These are phyloP conservation scores for Lasiodiplodia sp. DNA, from an alignment of 2,329 filamentous ascomycete genomes.

Conservation along the genomic window DNA sequence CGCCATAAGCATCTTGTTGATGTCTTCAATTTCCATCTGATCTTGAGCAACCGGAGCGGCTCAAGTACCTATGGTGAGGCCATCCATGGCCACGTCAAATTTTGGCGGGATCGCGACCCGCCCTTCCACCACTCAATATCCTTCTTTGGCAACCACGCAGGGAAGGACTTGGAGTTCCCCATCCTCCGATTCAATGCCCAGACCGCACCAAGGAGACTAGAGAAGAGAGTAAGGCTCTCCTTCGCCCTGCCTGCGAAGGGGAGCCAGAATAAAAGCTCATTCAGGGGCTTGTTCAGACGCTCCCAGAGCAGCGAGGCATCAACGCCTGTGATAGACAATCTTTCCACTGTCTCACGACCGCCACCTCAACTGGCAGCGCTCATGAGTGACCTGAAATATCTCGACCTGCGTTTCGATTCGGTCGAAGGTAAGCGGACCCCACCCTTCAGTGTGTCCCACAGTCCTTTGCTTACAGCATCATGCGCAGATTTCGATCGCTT, in stretches of 20 bases:
- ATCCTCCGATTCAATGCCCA: slow-evolving; percentile 6
- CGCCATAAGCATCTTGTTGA: slow-evolving; percentile 16
- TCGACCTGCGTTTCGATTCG: slow-evolving; percentile 18
- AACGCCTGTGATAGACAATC: neutral
- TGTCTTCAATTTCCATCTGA: slow-evolving; percentile 9
- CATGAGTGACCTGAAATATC: slow-evolving; percentile 13
- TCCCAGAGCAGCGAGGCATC: slow-evolving; percentile 2
- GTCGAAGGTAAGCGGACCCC: neutral
- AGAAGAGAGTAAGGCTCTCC: slow-evolving; percentile 19
- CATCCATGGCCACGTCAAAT: slow-evolving; percentile 22
- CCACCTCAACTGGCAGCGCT: neutral
- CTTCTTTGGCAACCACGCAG: slow-evolving; percentile 14
- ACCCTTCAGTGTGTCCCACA: no score
- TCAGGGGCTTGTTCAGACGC: slow-evolving; percentile 9
- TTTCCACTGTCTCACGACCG: neutral
- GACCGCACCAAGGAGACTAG: neutral
- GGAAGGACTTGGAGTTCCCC: slow-evolving; percentile 12
- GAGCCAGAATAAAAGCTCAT: neutral
- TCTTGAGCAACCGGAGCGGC: slow-evolving; percentile 11
- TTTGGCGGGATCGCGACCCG: slow-evolving; percentile 16
- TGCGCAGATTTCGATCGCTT: slow-evolving; percentile 10
- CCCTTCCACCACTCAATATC: slow-evolving; percentile 23
- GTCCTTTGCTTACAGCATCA: neutral
- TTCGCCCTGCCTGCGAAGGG: neutral
- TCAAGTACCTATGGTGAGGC: slow-evolving; percentile 20